Base-by-base conservation (phyloP, 208 protist genomes). In the Trypanosomatidae sp. region DNA sequence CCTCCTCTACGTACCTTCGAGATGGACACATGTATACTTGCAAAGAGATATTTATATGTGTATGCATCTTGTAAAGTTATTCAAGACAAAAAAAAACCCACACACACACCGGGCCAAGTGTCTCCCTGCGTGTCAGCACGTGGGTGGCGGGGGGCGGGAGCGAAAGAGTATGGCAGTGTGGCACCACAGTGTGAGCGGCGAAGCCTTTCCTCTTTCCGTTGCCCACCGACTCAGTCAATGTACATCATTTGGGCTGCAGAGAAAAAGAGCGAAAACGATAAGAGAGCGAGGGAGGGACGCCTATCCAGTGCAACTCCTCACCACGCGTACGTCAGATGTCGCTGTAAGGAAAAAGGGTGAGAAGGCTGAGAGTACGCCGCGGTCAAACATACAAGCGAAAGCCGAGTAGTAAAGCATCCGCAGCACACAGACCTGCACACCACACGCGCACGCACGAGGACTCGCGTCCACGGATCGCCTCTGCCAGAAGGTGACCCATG, bases 401-500 rank as follows among this genome's bases (percentile, higher is more conserved):
- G 22, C 9, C 19, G 22, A 28, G 50, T 25, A 55, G n/a, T 55
- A 5, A 17, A 28, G 19, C 50, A n/a, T 28, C 50, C 19, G 30
- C 10, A 36, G 17, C 5, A 22, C 56, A 62, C n/a, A 62, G 28
- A 36, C 56, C 10, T 22, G 56, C 58, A 43, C 58, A 64, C 58
- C 13, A 43, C 4, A 55, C 46, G 28, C 44, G 39, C 64, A 55
- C 41, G 43, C 44, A 67, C 58, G 39, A n/a, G 41, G 60, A 47
- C 39, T 22, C 36, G 43, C 22, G 33, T 15, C 12, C 41, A 76
- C 44, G 39, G 59, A n/a, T 49, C 69, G 66, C 69, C 75, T 66
- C 75, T 79, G 75, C 75, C 75, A 79, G 75, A 79, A 79, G 75
- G 69, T 71, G 69, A 25, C 22, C 19, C 28, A 46, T 62, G 46